These are phyloP conservation scores for Leptomonas pyrrhocoris DNA, from an alignment of 208 protist species.

Conservation along the genomic window DNA sequence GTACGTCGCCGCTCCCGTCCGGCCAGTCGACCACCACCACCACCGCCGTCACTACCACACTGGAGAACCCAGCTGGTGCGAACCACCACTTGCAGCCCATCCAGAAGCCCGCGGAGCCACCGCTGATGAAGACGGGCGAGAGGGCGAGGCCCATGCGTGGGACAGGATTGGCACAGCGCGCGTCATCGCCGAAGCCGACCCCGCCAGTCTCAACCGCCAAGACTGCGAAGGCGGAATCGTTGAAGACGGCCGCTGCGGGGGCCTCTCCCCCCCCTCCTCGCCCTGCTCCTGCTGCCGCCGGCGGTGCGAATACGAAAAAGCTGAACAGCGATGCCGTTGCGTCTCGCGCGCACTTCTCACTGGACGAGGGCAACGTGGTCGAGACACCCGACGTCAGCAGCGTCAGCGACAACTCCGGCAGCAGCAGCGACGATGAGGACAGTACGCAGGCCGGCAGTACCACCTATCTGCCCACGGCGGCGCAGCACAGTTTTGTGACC, in stretches of 20 bases:
- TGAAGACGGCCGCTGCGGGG: not conserved
- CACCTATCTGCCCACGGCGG: constrained; percentile 14
- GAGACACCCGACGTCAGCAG: constrained; percentile 33
- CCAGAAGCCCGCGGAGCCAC: not conserved
- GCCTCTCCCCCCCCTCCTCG: not conserved
- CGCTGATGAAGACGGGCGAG: not conserved
- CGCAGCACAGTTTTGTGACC: constrained; percentile 18
- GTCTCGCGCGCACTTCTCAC: constrained; percentile 13
- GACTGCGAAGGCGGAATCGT: not conserved
- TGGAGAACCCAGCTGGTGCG: constrained; percentile 12
- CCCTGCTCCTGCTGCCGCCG: no score
- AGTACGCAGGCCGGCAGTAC: not conserved
- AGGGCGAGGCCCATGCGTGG: not conserved
- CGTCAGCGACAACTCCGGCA: constrained; percentile 24
- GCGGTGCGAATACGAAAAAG: no score
- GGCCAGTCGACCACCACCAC: no score
- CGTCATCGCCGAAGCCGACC: not conserved
- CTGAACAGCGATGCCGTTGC: not conserved
- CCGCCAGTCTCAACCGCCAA: not conserved
- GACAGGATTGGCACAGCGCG: not conserved
- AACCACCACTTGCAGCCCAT: constrained; percentile 41
- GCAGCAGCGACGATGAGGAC: constrained; percentile 10
- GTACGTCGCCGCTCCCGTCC: constrained; percentile 7
- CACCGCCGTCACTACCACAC: constrained; percentile 3
- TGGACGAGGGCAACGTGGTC: constrained; percentile 29